A percentile compares a stretch with the other conserved stretches of the same genome.
These are phyloP conservation scores for Stagonosporopsis chrysanthemi DNA, from an alignment of 2,329 filamentous ascomycete genomes.

Conservation along the genomic window DNA sequence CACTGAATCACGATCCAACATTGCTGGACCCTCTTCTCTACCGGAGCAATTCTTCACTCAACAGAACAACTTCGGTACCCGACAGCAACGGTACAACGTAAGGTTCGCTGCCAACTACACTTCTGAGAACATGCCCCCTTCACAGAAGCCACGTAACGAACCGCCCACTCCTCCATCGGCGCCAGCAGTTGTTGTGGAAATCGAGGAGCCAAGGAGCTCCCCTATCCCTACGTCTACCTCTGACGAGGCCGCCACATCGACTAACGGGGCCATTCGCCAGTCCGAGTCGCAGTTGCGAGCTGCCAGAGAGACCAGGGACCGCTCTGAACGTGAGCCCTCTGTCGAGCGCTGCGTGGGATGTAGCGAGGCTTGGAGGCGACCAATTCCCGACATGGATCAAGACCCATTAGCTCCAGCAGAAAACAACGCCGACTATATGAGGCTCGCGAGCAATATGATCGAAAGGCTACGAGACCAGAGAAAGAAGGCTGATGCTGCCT, in stretches of 20 bases:
- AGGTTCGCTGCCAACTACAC: slow-evolving; percentile 34
- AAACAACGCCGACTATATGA: slow-evolving; percentile 24
- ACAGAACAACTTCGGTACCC: slow-evolving; percentile 21
- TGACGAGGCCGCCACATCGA: slow-evolving; percentile 15
- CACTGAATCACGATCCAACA: slow-evolving; percentile 16
- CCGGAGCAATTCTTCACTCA: slow-evolving; percentile 17
- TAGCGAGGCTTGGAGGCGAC: slow-evolving; percentile 31
- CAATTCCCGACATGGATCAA: slow-evolving; percentile 24
- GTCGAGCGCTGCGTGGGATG: slow-evolving; percentile 32
- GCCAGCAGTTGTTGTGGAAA: slow-evolving; percentile 9
- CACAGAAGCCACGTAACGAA: slow-evolving; percentile 28
- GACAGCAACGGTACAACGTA: slow-evolving; percentile 38
- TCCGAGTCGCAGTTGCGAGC: slow-evolving; percentile 12
- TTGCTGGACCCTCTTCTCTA: slow-evolving; percentile 14
- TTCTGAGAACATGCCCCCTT: slow-evolving; percentile 29
- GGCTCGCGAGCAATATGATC: slow-evolving; percentile 25
- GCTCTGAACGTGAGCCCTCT: slow-evolving; percentile 23
- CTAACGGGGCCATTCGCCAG: slow-evolving; percentile 8
- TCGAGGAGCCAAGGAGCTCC: slow-evolving; percentile 15
- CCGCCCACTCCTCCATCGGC: slow-evolving; percentile 18
- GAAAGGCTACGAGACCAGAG: slow-evolving; percentile 26
- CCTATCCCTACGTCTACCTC: slow-evolving; percentile 14
- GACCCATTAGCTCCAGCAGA: slow-evolving; percentile 23
- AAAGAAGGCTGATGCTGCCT: slow-evolving; percentile 29
- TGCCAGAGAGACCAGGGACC: slow-evolving; percentile 8